These are phyloP conservation scores for Oxytropis ochrocephala DNA, from an alignment of 306 rosid species.

Conservation along the genomic window DNA sequence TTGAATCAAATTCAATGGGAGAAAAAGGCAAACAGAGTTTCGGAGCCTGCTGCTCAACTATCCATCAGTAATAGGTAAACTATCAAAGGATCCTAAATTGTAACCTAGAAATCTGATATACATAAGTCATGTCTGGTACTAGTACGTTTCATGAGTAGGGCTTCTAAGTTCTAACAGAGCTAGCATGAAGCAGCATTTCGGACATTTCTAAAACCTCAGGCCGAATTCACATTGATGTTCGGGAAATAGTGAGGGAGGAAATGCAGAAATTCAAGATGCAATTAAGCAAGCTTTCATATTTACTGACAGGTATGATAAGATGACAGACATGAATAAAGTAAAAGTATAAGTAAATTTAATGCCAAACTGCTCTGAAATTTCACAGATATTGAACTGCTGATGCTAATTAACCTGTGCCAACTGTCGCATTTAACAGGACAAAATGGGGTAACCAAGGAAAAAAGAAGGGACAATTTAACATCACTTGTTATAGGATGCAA, in stretches of 20 bases:
- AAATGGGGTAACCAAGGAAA: slow-evolving; percentile 30
- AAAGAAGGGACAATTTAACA: slow-evolving; percentile 32
- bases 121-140: neutral
- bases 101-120: neutral
- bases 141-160: neutral
- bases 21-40: neutral
- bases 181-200: neutral
- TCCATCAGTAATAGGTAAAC: neutral
- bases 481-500: slow-evolving; percentile 46
- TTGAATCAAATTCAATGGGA: neutral
- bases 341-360: slow-evolving; percentile 21
- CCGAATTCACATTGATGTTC: neutral
- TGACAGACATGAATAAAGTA: slow-evolving; percentile 13
- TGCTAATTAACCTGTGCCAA: slow-evolving; percentile 57
- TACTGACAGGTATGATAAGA: slow-evolving; percentile 9
- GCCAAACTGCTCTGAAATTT: slow-evolving; percentile 37
- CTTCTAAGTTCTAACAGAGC: neutral
- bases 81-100: neutral
- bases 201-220: neutral
- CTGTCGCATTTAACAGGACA: slow-evolving; percentile 53
- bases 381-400: slow-evolving; percentile 41
- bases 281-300: slow-evolving; percentile 7
- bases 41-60: neutral
- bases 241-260: neutral
- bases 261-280: neutral